phyloP scores from a whole-genome alignment of 257 asterid genomes.

The Fraxinus americana region DNA sequence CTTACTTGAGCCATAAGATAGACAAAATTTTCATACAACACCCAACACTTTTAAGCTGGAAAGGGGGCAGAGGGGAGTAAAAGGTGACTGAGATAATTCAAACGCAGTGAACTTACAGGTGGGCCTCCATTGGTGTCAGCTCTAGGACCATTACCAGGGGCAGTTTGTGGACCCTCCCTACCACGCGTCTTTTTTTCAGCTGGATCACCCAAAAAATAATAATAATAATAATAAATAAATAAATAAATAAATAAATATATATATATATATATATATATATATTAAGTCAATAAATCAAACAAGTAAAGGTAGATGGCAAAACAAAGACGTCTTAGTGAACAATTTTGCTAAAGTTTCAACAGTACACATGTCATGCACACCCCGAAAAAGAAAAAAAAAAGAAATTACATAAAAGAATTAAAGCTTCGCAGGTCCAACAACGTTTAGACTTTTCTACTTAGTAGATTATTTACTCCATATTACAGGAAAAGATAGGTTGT shows the following conservation, averaged over 20 bases:
- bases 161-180: conserved; percentile 68
- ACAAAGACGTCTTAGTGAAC: not conserved
- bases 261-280: too few species aligned
- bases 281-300: conserved; percentile 10
- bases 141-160: conserved; percentile 65
- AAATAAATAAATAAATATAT: too few species aligned
- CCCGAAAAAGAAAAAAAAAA: not conserved
- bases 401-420: too few species aligned
- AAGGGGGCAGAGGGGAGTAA: not conserved
- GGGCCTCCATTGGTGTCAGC: conserved; percentile 80
- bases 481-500: not conserved
- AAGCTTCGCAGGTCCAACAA: not conserved
- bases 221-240: too few species aligned
- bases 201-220: conserved; percentile 34
- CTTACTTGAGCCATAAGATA: not conserved
- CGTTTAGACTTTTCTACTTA: not conserved
- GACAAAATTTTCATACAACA: not conserved
- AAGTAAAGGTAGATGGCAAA: not conserved
- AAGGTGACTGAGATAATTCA: not conserved
- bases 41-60: not conserved
- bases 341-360: conserved; percentile 6
- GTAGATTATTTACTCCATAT: conserved; percentile 7
- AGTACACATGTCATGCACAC: not conserved
- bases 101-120: conserved; percentile 62
- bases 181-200: conserved; percentile 70